Evolutionary conservation across 2,329 filamentous ascomycete species (phyloP).

Genomic region (Ciborinia camelliae): DNA sequence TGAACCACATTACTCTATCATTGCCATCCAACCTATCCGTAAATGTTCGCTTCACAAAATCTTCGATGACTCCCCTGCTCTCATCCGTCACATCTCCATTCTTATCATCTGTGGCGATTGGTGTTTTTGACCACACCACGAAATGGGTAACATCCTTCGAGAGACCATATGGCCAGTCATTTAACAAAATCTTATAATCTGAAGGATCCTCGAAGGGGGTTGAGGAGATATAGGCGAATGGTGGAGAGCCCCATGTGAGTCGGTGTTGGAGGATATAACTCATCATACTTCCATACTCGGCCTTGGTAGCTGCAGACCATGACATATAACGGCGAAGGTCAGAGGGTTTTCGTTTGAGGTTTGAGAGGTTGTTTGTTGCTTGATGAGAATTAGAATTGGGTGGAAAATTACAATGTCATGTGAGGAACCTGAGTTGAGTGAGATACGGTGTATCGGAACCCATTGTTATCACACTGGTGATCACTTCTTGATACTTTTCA

Average conservation of each 20-base stretch:
- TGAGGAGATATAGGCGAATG: slow-evolving; percentile 45
- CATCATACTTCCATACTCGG: slow-evolving; percentile 74
- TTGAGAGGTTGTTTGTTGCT: slow-evolving; percentile 62
- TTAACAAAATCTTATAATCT: slow-evolving; percentile 70
- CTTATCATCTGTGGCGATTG: slow-evolving; percentile 65
- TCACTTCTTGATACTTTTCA: background rate
- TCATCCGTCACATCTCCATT: slow-evolving; percentile 70
- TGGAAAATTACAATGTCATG: slow-evolving; percentile 4
- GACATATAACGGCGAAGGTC: slow-evolving; percentile 76
- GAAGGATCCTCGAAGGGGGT: slow-evolving; percentile 51
- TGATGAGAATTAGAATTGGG: background rate
- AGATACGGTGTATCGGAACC: background rate
- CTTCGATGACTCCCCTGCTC: slow-evolving; percentile 60
- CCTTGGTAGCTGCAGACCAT: slow-evolving; percentile 68
- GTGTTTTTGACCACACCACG: slow-evolving; percentile 87
- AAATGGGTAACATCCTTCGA: slow-evolving; percentile 67
- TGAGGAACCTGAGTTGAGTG: background rate
- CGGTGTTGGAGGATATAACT: slow-evolving; percentile 72
- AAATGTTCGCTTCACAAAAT: slow-evolving; percentile 70
- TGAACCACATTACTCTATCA: slow-evolving; percentile 74
- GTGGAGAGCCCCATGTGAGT: slow-evolving; percentile 61
- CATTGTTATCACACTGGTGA: slow-evolving; percentile 10
- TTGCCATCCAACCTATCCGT: slow-evolving; percentile 50
- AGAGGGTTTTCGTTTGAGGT: slow-evolving; percentile 75
- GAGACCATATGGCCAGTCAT: slow-evolving; percentile 93